Evolutionary conservation across 257 asterid genomes (phyloP).

Genomic region (Leptodermis oblonga): DNA sequence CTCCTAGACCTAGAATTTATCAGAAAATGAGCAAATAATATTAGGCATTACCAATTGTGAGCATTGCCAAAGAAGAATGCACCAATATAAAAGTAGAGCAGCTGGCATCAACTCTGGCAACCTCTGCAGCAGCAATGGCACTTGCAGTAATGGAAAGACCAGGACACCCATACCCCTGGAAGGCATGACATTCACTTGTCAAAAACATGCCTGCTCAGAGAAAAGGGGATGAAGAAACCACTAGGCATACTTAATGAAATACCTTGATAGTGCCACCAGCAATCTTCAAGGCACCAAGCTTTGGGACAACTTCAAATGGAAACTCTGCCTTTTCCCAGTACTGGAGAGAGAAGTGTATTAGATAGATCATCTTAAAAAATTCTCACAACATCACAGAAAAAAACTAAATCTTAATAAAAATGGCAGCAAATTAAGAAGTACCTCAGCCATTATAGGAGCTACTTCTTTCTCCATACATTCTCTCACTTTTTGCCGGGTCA

Average conservation of each 20-base stretch:
- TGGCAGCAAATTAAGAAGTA: slow-evolving; percentile 2
- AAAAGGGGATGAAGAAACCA: slow-evolving; percentile 6
- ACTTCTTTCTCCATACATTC: slow-evolving; percentile 90
- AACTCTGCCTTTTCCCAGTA: slow-evolving; percentile 99
- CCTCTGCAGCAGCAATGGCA: slow-evolving; percentile 73
- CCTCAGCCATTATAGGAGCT: slow-evolving; percentile 95
- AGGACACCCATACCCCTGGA: slow-evolving; percentile 95
- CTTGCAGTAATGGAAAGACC: slow-evolving; percentile 70
- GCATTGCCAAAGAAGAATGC: slow-evolving; percentile 91
- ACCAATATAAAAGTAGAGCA: slow-evolving; percentile 83
- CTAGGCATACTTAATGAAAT: slow-evolving; percentile 1
- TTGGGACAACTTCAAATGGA: slow-evolving; percentile 90
- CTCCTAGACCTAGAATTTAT: not conserved
- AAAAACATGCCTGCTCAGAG: not conserved
- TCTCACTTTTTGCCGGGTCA: slow-evolving; percentile 58
- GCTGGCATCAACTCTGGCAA: slow-evolving; percentile 98
- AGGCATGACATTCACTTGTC: slow-evolving; percentile 16
- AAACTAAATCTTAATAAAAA: not conserved
- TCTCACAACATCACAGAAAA: not conserved
- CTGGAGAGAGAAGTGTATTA: slow-evolving; percentile 37
- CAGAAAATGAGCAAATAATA: slow-evolving; percentile 11
- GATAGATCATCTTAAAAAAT: not conserved
- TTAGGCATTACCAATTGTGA: slow-evolving; percentile 62
- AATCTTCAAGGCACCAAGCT: slow-evolving; percentile 64
- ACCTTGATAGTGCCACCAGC: slow-evolving; percentile 95